A percentile compares a stretch with the other conserved stretches of the same genome.
Evolutionary conservation across 768 basidiomycete species (phyloP).

Genomic region (Sporobolomyces pararoseus): DNA sequence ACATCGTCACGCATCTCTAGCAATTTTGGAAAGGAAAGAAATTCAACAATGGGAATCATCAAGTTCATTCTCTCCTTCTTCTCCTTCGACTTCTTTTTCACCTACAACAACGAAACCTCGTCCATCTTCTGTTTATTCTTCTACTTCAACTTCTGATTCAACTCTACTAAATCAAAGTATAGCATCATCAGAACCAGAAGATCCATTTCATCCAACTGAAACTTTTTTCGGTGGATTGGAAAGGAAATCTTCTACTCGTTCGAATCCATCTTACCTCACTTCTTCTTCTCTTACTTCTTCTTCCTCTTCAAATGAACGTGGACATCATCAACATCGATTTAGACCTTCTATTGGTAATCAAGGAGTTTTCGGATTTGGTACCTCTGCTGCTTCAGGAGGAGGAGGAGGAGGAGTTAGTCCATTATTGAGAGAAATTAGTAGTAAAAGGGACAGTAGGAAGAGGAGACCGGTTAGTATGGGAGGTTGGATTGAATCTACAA

Average conservation of each 20-base stretch:
- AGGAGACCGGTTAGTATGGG: conserved; percentile 26
- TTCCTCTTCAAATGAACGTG: too few species aligned
- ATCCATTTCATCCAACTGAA: conserved; percentile 25
- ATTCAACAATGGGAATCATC: conserved; percentile 5
- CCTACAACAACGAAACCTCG: too few species aligned
- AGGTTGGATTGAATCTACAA: conserved; percentile 14
- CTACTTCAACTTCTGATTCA: neutral
- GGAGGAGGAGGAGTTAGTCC: neutral
- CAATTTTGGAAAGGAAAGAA: conserved; percentile 7
- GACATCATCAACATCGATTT: too few species aligned
- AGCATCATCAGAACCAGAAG: neutral
- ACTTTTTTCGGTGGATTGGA: conserved; percentile 31
- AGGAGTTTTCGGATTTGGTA: neutral
- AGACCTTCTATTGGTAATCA: too few species aligned
- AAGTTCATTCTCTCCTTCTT: too few species aligned
- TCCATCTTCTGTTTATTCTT: too few species aligned
- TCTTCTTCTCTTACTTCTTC: too few species aligned
- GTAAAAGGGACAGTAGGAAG: too few species aligned
- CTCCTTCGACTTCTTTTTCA: neutral
- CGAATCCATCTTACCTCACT: neutral
- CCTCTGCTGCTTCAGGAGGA: too few species aligned
- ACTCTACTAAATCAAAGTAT: too few species aligned
- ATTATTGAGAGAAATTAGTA: neutral
- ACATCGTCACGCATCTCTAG: conserved; percentile 4
- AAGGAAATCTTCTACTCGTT: neutral